phyloP scores from a whole-genome alignment of 495 filamentous ascomycete species.

The Penicillium mononematosum region DNA sequence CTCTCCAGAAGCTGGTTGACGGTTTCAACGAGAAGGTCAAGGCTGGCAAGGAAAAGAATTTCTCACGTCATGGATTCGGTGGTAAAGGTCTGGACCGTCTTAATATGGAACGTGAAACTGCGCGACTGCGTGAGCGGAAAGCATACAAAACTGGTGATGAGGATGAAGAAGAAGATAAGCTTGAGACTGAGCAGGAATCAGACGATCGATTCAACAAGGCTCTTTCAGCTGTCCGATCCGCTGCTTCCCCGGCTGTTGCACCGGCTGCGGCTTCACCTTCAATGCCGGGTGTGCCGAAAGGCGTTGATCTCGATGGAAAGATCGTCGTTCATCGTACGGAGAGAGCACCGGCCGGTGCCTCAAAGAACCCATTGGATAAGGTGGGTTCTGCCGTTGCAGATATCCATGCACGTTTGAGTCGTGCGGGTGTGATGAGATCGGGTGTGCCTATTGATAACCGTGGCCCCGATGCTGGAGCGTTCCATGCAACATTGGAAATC shows the following conservation, averaged over 20 bases:
- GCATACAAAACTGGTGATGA: constrained; percentile 88
- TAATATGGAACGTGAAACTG: constrained; percentile 84
- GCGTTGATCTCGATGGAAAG: constrained; percentile 67
- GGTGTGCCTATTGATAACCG: constrained; percentile 98
- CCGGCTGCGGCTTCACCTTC: constrained; percentile 40
- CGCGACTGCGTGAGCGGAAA: constrained; percentile 79
- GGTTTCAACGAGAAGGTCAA: constrained; percentile 85
- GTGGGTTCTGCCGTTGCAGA: constrained; percentile 80
- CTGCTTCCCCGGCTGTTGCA: constrained; percentile 31
- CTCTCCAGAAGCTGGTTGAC: constrained; percentile 62
- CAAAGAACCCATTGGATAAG: constrained; percentile 75
- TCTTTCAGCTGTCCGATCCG: constrained; percentile 61
- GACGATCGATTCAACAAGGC: constrained; percentile 65
- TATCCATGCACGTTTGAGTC: constrained; percentile 83
- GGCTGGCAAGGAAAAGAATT: constrained; percentile 80
- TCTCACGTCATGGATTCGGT: constrained; percentile 76
- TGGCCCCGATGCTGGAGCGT: constrained; percentile 93
- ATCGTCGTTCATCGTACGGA: constrained; percentile 80
- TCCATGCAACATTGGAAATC: constrained; percentile 97
- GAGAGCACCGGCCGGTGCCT: constrained; percentile 45
- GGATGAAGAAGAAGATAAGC: constrained; percentile 80
- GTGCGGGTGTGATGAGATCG: constrained; percentile 78
- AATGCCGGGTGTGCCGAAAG: constrained; percentile 56
- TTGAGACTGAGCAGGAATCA: constrained; percentile 68
- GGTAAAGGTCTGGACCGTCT: constrained; percentile 91